Base-by-base conservation (phyloP, 345 rosid genomes). In the Salix exigua region DNA sequence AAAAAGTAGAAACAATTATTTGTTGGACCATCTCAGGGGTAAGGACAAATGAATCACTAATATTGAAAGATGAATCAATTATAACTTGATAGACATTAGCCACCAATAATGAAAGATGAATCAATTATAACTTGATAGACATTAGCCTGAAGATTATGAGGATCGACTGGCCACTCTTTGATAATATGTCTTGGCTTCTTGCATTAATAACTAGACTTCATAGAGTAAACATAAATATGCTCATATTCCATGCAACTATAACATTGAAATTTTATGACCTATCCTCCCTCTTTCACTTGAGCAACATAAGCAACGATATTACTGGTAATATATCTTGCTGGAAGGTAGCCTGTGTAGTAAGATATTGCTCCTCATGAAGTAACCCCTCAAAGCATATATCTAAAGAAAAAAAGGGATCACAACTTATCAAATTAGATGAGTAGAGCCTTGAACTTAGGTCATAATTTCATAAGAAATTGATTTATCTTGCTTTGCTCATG, bases 381-480 rank as follows among this genome's bases (percentile, higher is more conserved):
- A 44, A 23, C 26, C 6, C 55, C n/a, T 14, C 3, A 46, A 62
- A 73, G 2, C 42, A 62, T 2, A 42, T 37, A 62, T 73, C 76
- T 48, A 78, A 68, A 21, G 68, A 55, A 5, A 77, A 77, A 23
- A 38, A 5, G 35, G 77, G 77, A 71, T 65, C 9, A 1, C 28
- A 6, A 46, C 46, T 78, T 75, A 75, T 66, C 25, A 75, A 21
- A 63, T 28, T 72, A 0, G 78, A 74, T 35, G 37, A 35, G 7
- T 37, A 2, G 33, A 44, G 10, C 5, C 48, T 79, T 69, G 68
- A 66, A 67, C 3, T 71, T 11, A 55, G 13, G 12, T 0, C n/a
- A 11, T 3, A 82, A 40, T 35, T 77, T 74, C 63, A 82, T 82
- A 13, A 75, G 23, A 21, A 82, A 82, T 5, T 67, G 44, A 75